Evolutionary conservation across 345 rosid species (phyloP).

Genomic region (Camelina neglecta): DNA sequence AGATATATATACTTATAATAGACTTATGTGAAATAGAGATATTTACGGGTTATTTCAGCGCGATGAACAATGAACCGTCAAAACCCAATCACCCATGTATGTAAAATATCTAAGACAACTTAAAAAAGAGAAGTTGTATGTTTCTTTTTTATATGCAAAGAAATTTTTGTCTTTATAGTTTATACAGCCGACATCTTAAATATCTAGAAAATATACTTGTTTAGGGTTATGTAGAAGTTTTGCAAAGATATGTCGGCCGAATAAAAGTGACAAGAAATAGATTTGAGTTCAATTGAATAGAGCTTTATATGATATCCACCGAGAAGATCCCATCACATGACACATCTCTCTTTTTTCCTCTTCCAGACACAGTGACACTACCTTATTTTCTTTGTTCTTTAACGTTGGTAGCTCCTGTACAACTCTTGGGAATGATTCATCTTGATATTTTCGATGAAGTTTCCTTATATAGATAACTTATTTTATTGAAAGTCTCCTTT

Average conservation of each 20-base stretch:
- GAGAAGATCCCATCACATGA: slow-evolving; percentile 38
- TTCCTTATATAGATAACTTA: neutral
- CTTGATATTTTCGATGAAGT: neutral
- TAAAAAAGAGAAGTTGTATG: neutral
- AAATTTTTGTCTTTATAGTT: slow-evolving; percentile 3
- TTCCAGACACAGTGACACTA: slow-evolving; percentile 16
- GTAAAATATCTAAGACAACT: too few species aligned
- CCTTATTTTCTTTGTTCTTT: slow-evolving; percentile 26
- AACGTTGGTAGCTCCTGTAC: slow-evolving; percentile 26
- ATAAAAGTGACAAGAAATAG: slow-evolving; percentile 11
- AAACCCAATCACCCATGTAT: neutral
- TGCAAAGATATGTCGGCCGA: slow-evolving; percentile 43
- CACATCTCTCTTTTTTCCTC: slow-evolving; percentile 24
- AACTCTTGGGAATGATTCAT: slow-evolving; percentile 10
- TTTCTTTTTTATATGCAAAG: slow-evolving; percentile 6
- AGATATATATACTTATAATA: neutral
- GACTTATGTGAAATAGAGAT: neutral
- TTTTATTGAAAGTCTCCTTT: neutral
- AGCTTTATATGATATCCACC: slow-evolving; percentile 41
- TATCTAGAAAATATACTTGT: slow-evolving; percentile 30
- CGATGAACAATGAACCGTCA: slow-evolving; percentile 1
- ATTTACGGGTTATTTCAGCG: neutral
- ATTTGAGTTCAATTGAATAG: slow-evolving; percentile 28
- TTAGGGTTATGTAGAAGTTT: slow-evolving; percentile 21
- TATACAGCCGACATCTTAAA: slow-evolving; percentile 33